Evolutionary conservation across 306 rosid genomes (phyloP), one percentile per base, ranked within the genome.

Genomic region (Trifolium dubium): DNA sequence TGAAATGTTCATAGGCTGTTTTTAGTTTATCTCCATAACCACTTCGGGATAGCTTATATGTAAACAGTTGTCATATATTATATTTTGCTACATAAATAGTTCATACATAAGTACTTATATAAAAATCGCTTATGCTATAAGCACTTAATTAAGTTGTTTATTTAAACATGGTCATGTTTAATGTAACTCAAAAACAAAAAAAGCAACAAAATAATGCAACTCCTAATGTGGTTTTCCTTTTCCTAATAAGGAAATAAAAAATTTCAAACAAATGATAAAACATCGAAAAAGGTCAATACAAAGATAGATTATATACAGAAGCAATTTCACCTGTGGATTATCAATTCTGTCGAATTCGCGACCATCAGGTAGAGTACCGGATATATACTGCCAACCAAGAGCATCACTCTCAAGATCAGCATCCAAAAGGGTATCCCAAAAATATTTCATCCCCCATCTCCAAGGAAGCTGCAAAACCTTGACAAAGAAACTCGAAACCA

Each of bases 371-470:
- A 95, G 78, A 66, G 98, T 87, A 40, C 99, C 99, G 30, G 99
- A 86, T 69, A 95, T 95, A 82, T 95, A 92, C 75, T 95, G 98
- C 99, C 99, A 95, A 78, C 99, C 99, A 83, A 95, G 99, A 72
- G 98, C 92, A 79, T 95, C 99, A 62, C 99, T 92, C 77, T 95
- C 99, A 23, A 95, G 99, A 85, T 95, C 98, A 0, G 99, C 99
- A 86, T 95, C 99, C 84, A 95, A 83, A 73, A 95, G 99, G 5
- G 99, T 95, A 62, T 95, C 99, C 99, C 99, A 95, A 64, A 95
- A 95, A 76, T 95, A 95, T 76, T 95, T 95, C 99, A 95, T 95
- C 47, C 99, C 99, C 99, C 99, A 95, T 85, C 97, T 88, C 99
- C 99, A 95, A 6, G 99, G 99, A 85, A 95, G 99, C 85, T 95